Base-by-base conservation (phyloP, 1,284 basidiomycete species). In the Boletus hoseneyae region DNA sequence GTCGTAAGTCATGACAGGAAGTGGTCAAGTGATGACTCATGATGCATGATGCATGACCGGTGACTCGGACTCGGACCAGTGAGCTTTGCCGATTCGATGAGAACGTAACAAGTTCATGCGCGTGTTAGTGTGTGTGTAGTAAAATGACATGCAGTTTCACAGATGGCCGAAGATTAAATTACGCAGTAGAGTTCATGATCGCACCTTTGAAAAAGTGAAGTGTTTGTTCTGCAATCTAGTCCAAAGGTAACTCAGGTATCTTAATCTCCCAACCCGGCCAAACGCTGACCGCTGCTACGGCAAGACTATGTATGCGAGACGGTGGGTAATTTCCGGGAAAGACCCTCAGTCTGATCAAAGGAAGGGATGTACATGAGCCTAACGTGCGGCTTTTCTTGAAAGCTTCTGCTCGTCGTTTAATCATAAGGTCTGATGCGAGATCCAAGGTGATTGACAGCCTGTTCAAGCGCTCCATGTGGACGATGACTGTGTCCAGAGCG, bases 1-100 rank as follows among this genome's bases (percentile, higher is more conserved):
- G 39, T 66, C 64, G 55, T 66, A 69, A 12, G 18, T 11, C 47
- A 44, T 48, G 18, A 8, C 11, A 11, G 29, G 3, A 13, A 13
- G 29, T 30, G 29, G 11, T 30, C 29, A 13, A 30, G 29, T 30
- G 9, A 8, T 29, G n/a, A n/a, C n/a, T n/a, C n/a, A n/a, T n/a
- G n/a, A n/a, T n/a, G n/a, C n/a, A n/a, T n/a, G n/a, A n/a, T n/a
- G n/a, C n/a, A n/a, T n/a, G n/a, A n/a, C n/a, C n/a, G n/a, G n/a
- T n/a, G n/a, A n/a, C n/a, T n/a, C n/a, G n/a, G n/a, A n/a, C n/a
- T n/a, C n/a, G n/a, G n/a, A 21, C 21, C 21, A 21, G 21, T 29
- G n/a, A n/a, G n/a, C n/a, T n/a, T n/a, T n/a, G n/a, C n/a, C n/a
- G n/a, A n/a, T n/a, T n/a, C n/a, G n/a, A n/a, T n/a, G n/a, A n/a